Evolutionary conservation across 257 asterid genomes (phyloP), one percentile per base, ranked within the genome.

Genomic region (Forsythia suspensa): DNA sequence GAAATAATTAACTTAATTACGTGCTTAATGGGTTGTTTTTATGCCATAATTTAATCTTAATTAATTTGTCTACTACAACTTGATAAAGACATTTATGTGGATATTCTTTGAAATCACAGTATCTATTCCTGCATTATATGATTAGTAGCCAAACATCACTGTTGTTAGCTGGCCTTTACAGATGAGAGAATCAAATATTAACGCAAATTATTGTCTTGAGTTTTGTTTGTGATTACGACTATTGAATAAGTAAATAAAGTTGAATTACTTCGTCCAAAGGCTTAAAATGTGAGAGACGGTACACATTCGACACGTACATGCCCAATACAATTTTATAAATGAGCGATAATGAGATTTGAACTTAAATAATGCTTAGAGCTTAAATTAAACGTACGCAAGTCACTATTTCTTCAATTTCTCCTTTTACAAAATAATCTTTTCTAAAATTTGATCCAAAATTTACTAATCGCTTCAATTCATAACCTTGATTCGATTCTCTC

Each of bases 31-130:
- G 11, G 66, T 57, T 57, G 15, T 20, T 36, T 48, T 0, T 2
- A 36, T 24, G 12, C 20, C 44, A 34, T 55, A 52, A 8, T 52
- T 52, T 55, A 8, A 46, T 44, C n/a, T 51, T 55, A 74, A 42
- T 0, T 36, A 43, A 21, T 6, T 44, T 76, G 41, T 76, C 46
- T 76, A 44, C 1, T 34, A 46, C 11, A 70, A 70, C 40, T 16
- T 57, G 81, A 78, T 39, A 78, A 57, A 12, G 81, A 71, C 81
- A 40, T 78, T 15, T 34, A 71, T 18, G 24, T 29, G 76, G 44
- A 78, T 78, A 78, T 78, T 78, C 81, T 42, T 78, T 55, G 3
- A 78, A 20, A 29, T 57, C 76, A 37, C 11, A 55, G 81, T 41
- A 78, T 68, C 75, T 8, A 24, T 40, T 57, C 13, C 36, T 16